Evolutionary conservation across 208 protist genomes (phyloP), one percentile per base, ranked within the genome.

Genomic region (Crithidia mellificae): DNA sequence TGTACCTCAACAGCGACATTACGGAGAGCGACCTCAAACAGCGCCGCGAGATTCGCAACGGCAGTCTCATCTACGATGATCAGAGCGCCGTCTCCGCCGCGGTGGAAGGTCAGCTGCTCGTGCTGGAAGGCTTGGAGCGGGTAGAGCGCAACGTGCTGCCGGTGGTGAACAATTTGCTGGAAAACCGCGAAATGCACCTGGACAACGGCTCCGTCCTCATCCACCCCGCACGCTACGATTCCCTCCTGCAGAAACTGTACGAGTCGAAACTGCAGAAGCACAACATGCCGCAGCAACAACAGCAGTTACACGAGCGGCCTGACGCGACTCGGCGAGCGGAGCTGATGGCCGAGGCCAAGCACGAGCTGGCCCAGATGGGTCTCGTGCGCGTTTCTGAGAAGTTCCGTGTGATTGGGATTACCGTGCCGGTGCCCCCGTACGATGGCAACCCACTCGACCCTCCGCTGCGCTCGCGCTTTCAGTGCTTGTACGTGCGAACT

Each of bases 151-250:
- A 99, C 77, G 92, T 98, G 25, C 80, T 97, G 25, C 88, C 93
- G 5, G 84, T 97, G 22, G 85, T 97, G 59, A 98, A 99, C 84
- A 98, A 98, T 64, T 77, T 98, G n/a, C 76, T 98, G 11, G 92
- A 98, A 63, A 99, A 98, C 68, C 73, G 96, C 14, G 97, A 99
- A 74, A 98, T 99, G 97, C 74, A 87, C 41, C 83, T 98, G 0
- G 94, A 98, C 63, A 96, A 98, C 68, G 96, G 97, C 27, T 68
- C 82, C 29, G 94, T 97, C 30, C 84, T 98, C 17, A 90, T 97
- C 47, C 78, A 88, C 57, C 89, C 89, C 0, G 78, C 74, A n/a
- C 88, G 96, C 7, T 98, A 95, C 72, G 93, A 98, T 62, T 57
- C 82, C 30, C 84, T 98, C 5, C 68, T 87, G 47, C 71, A 65